Evolutionary conservation across 2,329 filamentous ascomycete species (phyloP), one percentile per base, ranked within the genome.

Genomic region (Ciborinia camelliae): DNA sequence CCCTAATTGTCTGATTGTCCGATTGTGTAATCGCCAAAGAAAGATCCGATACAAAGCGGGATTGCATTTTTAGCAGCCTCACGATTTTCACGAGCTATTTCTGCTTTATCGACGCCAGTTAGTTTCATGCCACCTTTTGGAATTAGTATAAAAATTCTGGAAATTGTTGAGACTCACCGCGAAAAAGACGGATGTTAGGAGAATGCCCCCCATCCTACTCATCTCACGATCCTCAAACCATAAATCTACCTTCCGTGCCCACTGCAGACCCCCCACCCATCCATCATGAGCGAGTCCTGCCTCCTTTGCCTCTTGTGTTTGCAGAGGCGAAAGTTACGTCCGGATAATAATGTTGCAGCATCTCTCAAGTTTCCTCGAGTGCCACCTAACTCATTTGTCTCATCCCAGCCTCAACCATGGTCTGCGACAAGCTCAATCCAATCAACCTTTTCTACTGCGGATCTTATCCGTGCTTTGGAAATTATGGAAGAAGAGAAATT

Each of bases 401-500:
- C 87, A 3, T 88, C 89, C 10, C 87, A 92, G 72, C 78, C 82
- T 65, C 85, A 80, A 68, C 78, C 84, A 68, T 76, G 81, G 72
- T 78, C 85, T 70, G 66, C 77, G 72, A 72, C 79, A 73, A 77
- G 76, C 77, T 79, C 82, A 67, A 79, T 81, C 72, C 77, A 79
- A 71, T 79, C 82, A 52, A 77, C 79, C 45, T 84, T 88, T 76
- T 87, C 81, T 47, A 82, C 80, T 63, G 84, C 86, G 72, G 81
- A 80, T 39, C 79, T 84, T 57, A 97, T 99, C 75, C 90, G 93
- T 68, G 95, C 95, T 26, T 84, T 99, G 52, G 93, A 99, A 82
- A 85, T 99, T 63, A 89, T 99, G 71, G 87, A 94, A 74, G 95
- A 99, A 76, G 93, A 97, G 79, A 84, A 91, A 69, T 86, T 99